Conservation (phyloP, 2,329 filamentous ascomycete genomes). For the Neonectria ditissima region DNA sequence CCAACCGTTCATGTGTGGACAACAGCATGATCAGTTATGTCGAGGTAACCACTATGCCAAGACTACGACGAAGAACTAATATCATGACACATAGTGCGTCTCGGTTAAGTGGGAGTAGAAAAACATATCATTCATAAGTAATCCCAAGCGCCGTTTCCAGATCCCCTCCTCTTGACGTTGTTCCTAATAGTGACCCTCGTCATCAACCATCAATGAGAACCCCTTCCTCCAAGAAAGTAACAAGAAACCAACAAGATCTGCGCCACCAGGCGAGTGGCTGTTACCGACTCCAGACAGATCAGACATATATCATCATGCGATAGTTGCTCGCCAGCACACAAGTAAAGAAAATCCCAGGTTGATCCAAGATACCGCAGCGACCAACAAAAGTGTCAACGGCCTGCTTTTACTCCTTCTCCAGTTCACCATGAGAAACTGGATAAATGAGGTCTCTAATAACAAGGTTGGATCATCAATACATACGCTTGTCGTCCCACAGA, state of each 20-base stretch:
- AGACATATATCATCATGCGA: slow-evolving; percentile 11
- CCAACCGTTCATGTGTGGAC: not conserved
- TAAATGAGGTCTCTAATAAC: not conserved
- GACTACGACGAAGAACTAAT: not conserved
- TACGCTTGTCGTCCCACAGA: slow-evolving; percentile 43
- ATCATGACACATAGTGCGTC: not conserved
- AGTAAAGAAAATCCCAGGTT: not conserved
- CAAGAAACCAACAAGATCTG: slow-evolving; percentile 4
- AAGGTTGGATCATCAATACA: slow-evolving; percentile 25
- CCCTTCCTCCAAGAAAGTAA: slow-evolving; percentile 9
- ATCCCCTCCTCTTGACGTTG: slow-evolving; percentile 2
- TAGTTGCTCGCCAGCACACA: slow-evolving; percentile 3
- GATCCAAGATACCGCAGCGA: not conserved
- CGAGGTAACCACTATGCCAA: not conserved
- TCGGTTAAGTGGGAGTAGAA: slow-evolving; percentile 7
- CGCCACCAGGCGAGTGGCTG: not conserved
- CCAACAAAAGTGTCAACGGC: not conserved
- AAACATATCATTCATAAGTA: slow-evolving; percentile 8
- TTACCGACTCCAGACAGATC: not conserved
- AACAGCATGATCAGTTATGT: not conserved
- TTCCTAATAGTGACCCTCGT: slow-evolving; percentile 16
- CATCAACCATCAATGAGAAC: slow-evolving; percentile 21
- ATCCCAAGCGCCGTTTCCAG: slow-evolving; percentile 9
- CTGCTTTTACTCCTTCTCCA: not conserved
- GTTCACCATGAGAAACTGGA: not conserved